Evolutionary conservation across 2,329 filamentous ascomycete genomes (phyloP).

Genomic region (Phaeosphaeria sp.): DNA sequence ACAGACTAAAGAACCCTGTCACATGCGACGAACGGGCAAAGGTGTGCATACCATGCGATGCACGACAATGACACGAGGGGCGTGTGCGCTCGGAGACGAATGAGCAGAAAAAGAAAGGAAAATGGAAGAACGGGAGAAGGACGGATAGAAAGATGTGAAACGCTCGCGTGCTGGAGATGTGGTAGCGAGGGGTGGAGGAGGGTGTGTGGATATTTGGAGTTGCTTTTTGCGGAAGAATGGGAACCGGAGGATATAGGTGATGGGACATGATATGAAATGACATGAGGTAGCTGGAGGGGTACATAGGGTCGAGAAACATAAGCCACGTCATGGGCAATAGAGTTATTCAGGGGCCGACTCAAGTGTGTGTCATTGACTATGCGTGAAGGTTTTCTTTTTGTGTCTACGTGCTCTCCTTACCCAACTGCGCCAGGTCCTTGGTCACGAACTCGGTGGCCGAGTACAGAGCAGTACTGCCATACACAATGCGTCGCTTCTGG

Average conservation of each 20-base stretch:
- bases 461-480: conserved; percentile 84
- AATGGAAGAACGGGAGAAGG: not conserved
- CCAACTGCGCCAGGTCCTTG: conserved; percentile 64
- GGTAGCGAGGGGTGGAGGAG: not conserved
- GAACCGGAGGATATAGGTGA: not conserved
- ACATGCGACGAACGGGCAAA: not conserved
- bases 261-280: not conserved
- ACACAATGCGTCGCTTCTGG: conserved; percentile 82
- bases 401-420: conserved; percentile 54
- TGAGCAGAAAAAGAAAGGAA: not conserved
- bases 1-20: not conserved
- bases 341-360: not conserved
- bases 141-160: conserved; percentile 3
- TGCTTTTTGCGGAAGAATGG: not conserved
- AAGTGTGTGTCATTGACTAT: not conserved
- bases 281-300: no score
- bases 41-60: not conserved
- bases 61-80: not conserved
- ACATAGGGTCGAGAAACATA: no score
- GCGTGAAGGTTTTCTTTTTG: not conserved
- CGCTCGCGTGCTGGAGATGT: not conserved
- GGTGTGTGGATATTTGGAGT: not conserved
- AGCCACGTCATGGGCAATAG: not conserved
- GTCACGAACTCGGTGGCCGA: conserved; percentile 68
- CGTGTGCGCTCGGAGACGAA: not conserved